phyloP scores from a whole-genome alignment of 2,329 filamentous ascomycete genomes.

The Stenocarpella maydis region DNA sequence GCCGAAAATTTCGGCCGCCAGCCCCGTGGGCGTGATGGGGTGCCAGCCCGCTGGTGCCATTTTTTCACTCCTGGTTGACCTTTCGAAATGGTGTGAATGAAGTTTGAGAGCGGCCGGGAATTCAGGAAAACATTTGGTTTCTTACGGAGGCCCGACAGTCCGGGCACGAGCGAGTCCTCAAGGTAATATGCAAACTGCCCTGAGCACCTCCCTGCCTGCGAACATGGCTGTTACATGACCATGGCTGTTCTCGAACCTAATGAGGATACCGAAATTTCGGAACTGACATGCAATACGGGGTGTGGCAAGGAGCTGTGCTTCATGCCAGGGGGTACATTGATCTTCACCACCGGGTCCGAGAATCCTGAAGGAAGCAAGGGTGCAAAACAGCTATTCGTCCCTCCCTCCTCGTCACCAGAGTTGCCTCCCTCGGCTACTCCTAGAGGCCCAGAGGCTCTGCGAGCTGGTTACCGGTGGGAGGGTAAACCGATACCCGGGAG shows the following conservation, averaged over 20 bases:
- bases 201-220: not conserved
- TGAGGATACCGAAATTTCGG: not conserved
- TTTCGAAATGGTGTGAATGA: not conserved
- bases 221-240: not conserved
- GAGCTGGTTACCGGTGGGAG: not conserved
- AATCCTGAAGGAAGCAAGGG: not conserved
- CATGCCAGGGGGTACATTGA: not conserved
- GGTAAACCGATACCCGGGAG: too few relatives aligned
- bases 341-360: not conserved
- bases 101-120: not conserved
- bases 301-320: not conserved
- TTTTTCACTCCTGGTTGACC: not conserved
- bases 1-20: not conserved
- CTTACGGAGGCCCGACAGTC: not conserved
- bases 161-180: not conserved
- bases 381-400: not conserved
- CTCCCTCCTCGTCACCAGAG: not conserved
- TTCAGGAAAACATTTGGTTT: not conserved
- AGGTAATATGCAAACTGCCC: not conserved
- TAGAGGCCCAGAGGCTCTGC: not conserved
- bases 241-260: not conserved
- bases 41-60: constrained; percentile 27
- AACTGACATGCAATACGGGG: not conserved
- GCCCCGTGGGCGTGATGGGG: not conserved
- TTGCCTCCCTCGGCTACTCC: not conserved